Percentiles rank a stretch among this genome's conserved stretches.
Evolutionary conservation across 306 rosid species (phyloP).

Genomic region (Alnus glutinosa): DNA sequence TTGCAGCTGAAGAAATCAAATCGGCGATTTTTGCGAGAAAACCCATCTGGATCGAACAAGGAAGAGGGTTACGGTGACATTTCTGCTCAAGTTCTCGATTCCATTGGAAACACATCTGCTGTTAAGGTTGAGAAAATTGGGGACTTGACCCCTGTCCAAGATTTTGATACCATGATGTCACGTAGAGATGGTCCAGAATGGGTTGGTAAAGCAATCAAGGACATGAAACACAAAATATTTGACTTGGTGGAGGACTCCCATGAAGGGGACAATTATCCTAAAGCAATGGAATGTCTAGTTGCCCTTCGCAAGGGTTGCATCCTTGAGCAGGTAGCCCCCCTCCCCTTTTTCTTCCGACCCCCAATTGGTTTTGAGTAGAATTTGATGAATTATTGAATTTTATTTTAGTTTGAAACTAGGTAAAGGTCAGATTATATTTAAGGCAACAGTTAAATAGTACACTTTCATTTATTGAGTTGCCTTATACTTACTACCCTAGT

Average conservation of each 20-base stretch:
- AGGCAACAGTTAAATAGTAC: neutral
- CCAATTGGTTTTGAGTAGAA: neutral
- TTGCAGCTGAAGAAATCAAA: constrained; percentile 59
- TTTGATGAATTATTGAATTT: neutral
- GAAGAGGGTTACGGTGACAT: constrained; percentile 42
- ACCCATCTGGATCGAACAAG: constrained; percentile 34
- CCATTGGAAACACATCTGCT: constrained; percentile 31
- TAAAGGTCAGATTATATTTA: neutral
- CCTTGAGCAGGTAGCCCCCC: constrained; percentile 64
- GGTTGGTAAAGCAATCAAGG: constrained; percentile 69
- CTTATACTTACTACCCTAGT: neutral
- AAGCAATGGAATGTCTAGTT: constrained; percentile 58
- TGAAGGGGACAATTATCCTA: constrained; percentile 65
- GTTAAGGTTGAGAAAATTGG: constrained; percentile 63
- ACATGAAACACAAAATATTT: constrained; percentile 64
- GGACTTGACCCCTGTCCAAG: constrained; percentile 64
- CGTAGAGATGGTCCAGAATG: constrained; percentile 73
- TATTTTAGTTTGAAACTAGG: neutral
- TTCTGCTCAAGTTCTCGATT: constrained; percentile 39
- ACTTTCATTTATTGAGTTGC: neutral
- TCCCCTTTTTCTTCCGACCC: neutral
- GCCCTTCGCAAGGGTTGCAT: constrained; percentile 89
- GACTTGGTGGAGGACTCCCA: constrained; percentile 64
- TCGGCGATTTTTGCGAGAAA: constrained; percentile 43
- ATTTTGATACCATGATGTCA: constrained; percentile 81